phyloP scores from a whole-genome alignment of 2,329 filamentous ascomycete species.

The Aspergillus amoenus region DNA sequence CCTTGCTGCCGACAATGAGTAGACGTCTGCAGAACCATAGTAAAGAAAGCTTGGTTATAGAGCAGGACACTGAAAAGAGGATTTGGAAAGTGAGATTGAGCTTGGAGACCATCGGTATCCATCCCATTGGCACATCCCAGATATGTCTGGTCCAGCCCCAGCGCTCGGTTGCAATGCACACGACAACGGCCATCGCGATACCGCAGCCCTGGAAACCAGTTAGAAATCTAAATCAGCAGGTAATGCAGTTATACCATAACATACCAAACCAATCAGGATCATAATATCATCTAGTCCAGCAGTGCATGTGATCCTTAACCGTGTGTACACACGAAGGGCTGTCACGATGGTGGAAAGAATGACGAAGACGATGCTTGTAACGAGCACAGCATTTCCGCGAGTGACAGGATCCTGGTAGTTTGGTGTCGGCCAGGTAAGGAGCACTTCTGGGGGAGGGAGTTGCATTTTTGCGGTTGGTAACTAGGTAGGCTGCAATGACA shows the following conservation, averaged over 20 bases:
- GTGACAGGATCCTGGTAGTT: slow-evolving; percentile 49
- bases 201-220: slow-evolving; percentile 28
- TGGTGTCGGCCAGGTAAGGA: slow-evolving; percentile 47
- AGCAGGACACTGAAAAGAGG: slow-evolving; percentile 35
- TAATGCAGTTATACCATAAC: background rate
- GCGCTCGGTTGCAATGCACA: slow-evolving; percentile 31
- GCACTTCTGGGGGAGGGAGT: slow-evolving; percentile 43
- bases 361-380: slow-evolving; percentile 43
- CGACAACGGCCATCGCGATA: slow-evolving; percentile 35
- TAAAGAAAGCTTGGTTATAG: slow-evolving; percentile 40
- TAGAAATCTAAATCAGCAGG: background rate
- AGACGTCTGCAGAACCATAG: slow-evolving; percentile 38
- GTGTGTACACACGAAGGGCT: slow-evolving; percentile 47
- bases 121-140: slow-evolving; percentile 39
- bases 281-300: slow-evolving; percentile 50
- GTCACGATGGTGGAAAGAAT: slow-evolving; percentile 42
- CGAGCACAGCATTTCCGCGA: slow-evolving; percentile 44
- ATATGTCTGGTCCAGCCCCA: slow-evolving; percentile 42
- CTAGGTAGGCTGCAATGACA: background rate
- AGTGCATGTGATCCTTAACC: slow-evolving; percentile 46
- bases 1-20: slow-evolving; percentile 29
- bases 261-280: slow-evolving; percentile 45
- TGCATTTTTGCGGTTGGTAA: slow-evolving; percentile 29
- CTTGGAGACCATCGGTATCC: slow-evolving; percentile 33
- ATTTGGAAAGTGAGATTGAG: slow-evolving; percentile 39